Evolutionary conservation across 352 stramenopile species (phyloP).

Genomic region (Pythium brachiatum): DNA sequence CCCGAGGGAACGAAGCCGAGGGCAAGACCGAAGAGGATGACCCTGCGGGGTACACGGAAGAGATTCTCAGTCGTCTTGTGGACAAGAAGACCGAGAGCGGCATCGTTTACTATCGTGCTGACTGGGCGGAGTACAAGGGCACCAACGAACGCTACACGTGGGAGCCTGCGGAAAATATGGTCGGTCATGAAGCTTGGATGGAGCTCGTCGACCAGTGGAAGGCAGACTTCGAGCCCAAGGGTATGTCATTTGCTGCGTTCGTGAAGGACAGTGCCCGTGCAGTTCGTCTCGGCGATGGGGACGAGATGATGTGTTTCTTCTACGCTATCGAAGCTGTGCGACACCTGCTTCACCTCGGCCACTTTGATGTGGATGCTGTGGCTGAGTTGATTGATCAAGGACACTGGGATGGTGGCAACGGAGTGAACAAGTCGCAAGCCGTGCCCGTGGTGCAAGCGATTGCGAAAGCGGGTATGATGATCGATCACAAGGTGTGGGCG

Average conservation of each 20-base stretch:
- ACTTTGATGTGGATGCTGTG: not conserved
- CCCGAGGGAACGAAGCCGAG: too few relatives aligned
- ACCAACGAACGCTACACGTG: constrained; percentile 2
- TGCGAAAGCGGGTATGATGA: not conserved
- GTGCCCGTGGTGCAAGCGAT: too few relatives aligned
- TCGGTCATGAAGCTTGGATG: constrained; percentile 3
- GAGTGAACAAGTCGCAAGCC: too few relatives aligned
- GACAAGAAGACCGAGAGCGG: constrained; percentile 3
- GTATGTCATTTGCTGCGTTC: too few relatives aligned
- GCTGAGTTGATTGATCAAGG: not conserved
- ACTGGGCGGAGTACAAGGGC: constrained; percentile 8
- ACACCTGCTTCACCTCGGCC: not conserved
- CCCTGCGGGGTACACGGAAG: not conserved
- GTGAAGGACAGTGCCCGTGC: too few relatives aligned
- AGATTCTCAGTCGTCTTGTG: constrained; percentile 2
- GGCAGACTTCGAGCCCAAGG: too few relatives aligned
- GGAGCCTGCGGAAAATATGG: constrained; percentile 4
- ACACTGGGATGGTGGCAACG: too few relatives aligned
- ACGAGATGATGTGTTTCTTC: too few relatives aligned
- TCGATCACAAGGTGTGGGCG: constrained; percentile 5
- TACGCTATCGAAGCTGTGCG: constrained; percentile 5
- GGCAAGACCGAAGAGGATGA: too few relatives aligned
- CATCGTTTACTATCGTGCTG: constrained; percentile 1
- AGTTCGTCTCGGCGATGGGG: not conserved
- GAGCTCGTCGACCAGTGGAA: not conserved